Base-by-base conservation (phyloP, 805 yeast genomes). In the Priceomyces fermenticarens region DNA sequence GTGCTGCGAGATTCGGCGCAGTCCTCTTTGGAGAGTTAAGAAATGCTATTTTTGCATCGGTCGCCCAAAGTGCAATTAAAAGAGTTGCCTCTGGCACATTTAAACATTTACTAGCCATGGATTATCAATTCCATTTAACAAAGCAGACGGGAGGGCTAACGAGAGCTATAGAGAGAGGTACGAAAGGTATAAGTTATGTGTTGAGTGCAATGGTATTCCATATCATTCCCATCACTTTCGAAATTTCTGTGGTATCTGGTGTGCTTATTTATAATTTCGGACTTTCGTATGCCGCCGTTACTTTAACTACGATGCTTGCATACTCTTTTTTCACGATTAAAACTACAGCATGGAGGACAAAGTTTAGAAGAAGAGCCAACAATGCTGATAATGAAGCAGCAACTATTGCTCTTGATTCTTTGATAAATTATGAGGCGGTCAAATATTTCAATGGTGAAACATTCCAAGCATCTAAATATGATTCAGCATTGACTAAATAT, bases 141-240 rank as follows among this genome's bases (percentile, higher is more conserved):
- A 74, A 90, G 51, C 98, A 93, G 61, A 93, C 99, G 0, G 99
- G 99, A 49, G 98, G 97, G 0, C 65, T 93, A 27, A 91, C 97
- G 0, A 73, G 99, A 46, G 98, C 98, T 1, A 93, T 93, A 54
- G 99, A 93, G 55, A 73, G 99, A 48, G 99, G 99, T 61, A 91
- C 98, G 1, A 91, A 93, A 54, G 99, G 99, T 68, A 91, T 93
- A 40, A 83, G 95, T 10, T 90, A 86, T 53, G 97, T 93, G 4
- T 69, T 93, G 35, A 81, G 87, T 29, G 96, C 98, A 2, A 87
- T 91, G 96, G 96, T 93, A n/a, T 91, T 93, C 70, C 98, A 93
- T 60, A 90, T 93, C 29, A 70, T 91, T 27, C 99, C 99, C 7
- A 85, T 91, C 31, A 75, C 95, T 3, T 85, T 93, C 58, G 99